Evolutionary conservation across 2,329 filamentous ascomycete species (phyloP).

Genomic region (Monilinia aucupariae): DNA sequence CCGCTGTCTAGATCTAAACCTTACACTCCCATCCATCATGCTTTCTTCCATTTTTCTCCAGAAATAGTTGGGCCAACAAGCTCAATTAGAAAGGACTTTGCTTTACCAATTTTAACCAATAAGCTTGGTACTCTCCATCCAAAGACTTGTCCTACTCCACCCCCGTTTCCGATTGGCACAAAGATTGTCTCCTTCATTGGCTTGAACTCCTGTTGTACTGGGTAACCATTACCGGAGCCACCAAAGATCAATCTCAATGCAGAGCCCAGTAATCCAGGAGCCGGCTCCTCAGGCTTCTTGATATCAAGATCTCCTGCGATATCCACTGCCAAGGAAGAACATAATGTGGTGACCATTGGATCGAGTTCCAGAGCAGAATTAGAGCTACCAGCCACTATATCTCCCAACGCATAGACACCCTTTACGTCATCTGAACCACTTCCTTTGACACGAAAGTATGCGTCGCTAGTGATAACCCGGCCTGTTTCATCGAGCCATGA

Average conservation of each 20-base stretch:
- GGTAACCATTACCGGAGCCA: background rate
- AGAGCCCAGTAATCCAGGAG: background rate
- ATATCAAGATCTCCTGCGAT: conserved; percentile 28
- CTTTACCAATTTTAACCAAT: conserved; percentile 37
- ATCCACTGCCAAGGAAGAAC: conserved; percentile 44
- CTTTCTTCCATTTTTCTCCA: conserved; percentile 9
- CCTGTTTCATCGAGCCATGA: conserved; percentile 42
- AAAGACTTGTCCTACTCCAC: conserved; percentile 37
- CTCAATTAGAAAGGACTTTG: conserved; percentile 35
- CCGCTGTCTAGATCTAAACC: background rate
- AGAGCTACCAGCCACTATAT: conserved; percentile 40
- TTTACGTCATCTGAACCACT: conserved; percentile 34
- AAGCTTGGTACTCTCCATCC: conserved; percentile 38
- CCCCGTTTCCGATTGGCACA: conserved; percentile 37
- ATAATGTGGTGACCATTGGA: conserved; percentile 38
- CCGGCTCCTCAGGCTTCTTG: conserved; percentile 6
- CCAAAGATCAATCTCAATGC: background rate
- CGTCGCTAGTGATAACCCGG: conserved; percentile 44
- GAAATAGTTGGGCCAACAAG: background rate
- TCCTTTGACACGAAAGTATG: conserved; percentile 41
- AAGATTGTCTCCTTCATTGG: conserved; percentile 35
- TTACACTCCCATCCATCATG: background rate
- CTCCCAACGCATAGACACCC: conserved; percentile 45
- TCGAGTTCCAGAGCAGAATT: conserved; percentile 41
- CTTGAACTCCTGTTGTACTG: conserved; percentile 30